phyloP scores from a whole-genome alignment of 805 yeast species.

The Wickerhamomyces subpelliculosus region DNA sequence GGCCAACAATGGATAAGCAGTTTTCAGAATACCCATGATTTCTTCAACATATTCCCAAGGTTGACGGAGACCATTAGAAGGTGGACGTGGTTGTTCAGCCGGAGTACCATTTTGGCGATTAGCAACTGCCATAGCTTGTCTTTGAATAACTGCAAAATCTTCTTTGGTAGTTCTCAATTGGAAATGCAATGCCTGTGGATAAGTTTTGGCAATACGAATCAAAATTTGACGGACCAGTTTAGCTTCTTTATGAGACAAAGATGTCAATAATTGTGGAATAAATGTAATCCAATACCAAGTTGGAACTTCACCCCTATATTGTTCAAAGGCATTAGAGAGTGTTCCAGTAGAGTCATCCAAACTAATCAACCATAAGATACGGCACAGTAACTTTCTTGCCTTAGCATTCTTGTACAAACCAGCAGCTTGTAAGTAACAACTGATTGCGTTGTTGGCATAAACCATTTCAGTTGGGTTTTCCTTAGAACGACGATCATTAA shows the following conservation, averaged over 20 bases:
- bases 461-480: conserved; percentile 76
- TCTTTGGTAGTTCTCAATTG: conserved; percentile 93
- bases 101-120: conserved; percentile 20
- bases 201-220: conserved; percentile 88
- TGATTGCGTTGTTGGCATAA: conserved; percentile 87
- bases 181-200: conserved; percentile 96
- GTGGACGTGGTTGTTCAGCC: conserved; percentile 1
- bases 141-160: conserved; percentile 80
- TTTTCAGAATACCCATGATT: conserved; percentile 89
- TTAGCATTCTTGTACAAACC: conserved; percentile 91
- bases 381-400: conserved; percentile 77
- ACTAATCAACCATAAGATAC: conserved; percentile 90
- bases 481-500: conserved; percentile 81
- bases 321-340: conserved; percentile 80
- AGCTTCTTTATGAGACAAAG: conserved; percentile 89
- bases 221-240: conserved; percentile 79
- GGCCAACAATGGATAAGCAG: conserved; percentile 92
- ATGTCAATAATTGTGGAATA: conserved; percentile 87
- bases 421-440: conserved; percentile 96
- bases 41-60: conserved; percentile 94
- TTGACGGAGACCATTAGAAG: conserved; percentile 39
- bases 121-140: conserved; percentile 58
- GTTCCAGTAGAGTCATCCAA: conserved; percentile 82
- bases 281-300: conserved; percentile 99
- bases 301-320: conserved; percentile 92